Evolutionary conservation across 331 rosid genomes (phyloP).

Genomic region (Spiraea crenata): DNA sequence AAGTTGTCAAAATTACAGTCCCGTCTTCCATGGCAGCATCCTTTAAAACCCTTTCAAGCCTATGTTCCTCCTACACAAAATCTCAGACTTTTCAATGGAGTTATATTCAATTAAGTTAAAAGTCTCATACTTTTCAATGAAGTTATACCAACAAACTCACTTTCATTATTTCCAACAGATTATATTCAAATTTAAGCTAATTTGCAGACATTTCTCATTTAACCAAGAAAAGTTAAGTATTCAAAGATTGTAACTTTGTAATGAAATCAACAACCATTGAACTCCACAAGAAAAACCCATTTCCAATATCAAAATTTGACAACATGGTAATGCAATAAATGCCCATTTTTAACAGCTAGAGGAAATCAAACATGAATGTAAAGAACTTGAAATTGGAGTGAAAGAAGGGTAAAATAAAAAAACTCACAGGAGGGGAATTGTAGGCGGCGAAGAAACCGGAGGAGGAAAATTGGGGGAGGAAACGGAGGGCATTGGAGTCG

Average conservation of each 20-base stretch:
- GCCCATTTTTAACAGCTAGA: neutral
- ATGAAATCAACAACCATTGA: neutral
- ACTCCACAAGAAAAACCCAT: neutral
- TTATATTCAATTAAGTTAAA: neutral
- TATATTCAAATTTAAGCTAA: neutral
- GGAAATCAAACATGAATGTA: neutral
- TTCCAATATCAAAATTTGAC: no score
- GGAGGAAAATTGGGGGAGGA: conserved; percentile 41
- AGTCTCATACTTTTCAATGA: conserved; percentile 9
- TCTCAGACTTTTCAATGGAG: conserved; percentile 10
- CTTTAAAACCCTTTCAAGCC: conserved; percentile 58
- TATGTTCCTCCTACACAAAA: conserved; percentile 53
- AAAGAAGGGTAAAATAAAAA: neutral
- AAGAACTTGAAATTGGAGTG: neutral
- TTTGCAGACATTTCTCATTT: neutral
- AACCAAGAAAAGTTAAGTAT: neutral
- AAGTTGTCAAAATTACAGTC: conserved; percentile 85
- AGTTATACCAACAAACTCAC: conserved; percentile 7
- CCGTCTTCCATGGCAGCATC: conserved; percentile 71
- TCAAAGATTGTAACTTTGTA: no score
- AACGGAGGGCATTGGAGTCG: conserved; percentile 44
- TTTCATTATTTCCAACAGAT: conserved; percentile 11
- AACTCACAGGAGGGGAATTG: conserved; percentile 44
- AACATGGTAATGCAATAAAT: neutral
- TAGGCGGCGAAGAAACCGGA: conserved; percentile 8